Evolutionary conservation across 164 flowering plant species (phyloP).

Genomic region (Vitis riparia): DNA sequence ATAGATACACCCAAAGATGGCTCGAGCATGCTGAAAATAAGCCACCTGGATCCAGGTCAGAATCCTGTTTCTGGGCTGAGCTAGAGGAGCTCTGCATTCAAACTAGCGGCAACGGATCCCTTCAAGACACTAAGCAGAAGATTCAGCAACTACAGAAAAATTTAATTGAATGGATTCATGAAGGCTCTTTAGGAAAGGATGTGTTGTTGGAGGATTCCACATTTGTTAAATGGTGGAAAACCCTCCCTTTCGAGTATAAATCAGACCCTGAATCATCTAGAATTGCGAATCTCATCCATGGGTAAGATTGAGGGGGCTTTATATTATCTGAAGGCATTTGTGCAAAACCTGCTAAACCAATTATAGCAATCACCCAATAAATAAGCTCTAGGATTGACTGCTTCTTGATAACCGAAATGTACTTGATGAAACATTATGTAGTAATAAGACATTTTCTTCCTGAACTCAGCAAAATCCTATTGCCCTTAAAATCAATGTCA

Average conservation of each 20-base stretch:
- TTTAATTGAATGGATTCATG: slow-evolving; percentile 22
- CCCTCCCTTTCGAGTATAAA: slow-evolving; percentile 42
- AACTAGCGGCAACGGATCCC: slow-evolving; percentile 5
- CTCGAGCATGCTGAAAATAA: slow-evolving; percentile 28
- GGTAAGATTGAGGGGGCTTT: not conserved
- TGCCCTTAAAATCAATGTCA: too few species aligned
- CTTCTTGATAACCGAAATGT: too few species aligned
- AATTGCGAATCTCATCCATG: slow-evolving; percentile 24
- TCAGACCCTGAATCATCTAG: slow-evolving; percentile 17
- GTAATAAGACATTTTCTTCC: too few species aligned
- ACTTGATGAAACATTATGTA: too few species aligned
- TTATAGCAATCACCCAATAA: too few species aligned
- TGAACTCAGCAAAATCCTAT: too few species aligned
- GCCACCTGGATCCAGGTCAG: slow-evolving; percentile 28
- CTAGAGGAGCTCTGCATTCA: slow-evolving; percentile 46
- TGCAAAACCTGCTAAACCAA: too few species aligned
- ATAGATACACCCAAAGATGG: slow-evolving; percentile 58
- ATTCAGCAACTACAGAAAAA: slow-evolving; percentile 36
- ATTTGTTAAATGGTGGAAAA: slow-evolving; percentile 68
- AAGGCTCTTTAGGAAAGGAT: slow-evolving; percentile 26
- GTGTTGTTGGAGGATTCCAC: slow-evolving; percentile 57
- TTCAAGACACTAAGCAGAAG: slow-evolving; percentile 25
- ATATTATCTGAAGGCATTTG: too few species aligned
- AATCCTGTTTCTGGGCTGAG: slow-evolving; percentile 61
- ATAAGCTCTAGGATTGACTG: too few species aligned